phyloP scores from a whole-genome alignment of 345 rosid genomes.

The Salix udensis region DNA sequence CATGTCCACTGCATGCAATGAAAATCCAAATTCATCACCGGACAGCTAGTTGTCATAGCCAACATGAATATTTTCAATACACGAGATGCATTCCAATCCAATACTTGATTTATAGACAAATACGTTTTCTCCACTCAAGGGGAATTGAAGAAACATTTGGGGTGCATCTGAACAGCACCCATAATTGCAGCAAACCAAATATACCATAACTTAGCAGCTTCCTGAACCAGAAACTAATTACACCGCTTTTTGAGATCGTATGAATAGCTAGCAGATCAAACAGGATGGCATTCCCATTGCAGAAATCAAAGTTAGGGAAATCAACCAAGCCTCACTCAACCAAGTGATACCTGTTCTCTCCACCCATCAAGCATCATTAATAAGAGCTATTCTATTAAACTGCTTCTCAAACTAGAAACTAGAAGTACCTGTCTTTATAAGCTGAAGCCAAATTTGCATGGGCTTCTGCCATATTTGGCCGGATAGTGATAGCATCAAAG shows the following conservation, averaged over 20 bases:
- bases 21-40: not conserved
- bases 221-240: not conserved
- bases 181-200: not conserved
- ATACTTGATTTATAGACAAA: not conserved
- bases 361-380: not conserved
- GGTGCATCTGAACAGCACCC: not conserved
- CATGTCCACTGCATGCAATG: slow-evolving; percentile 61
- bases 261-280: not conserved
- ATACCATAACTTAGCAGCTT: not conserved
- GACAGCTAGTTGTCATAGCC: not conserved
- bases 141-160: not conserved
- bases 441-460: slow-evolving; percentile 99
- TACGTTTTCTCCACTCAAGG: not conserved
- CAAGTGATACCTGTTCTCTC: not conserved
- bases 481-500: slow-evolving; percentile 63
- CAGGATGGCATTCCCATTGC: not conserved
- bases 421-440: slow-evolving; percentile 87
- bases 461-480: slow-evolving; percentile 98
- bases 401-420: not conserved
- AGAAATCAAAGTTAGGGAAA: not conserved
- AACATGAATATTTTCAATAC: not conserved
- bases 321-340: not conserved
- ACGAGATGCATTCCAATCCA: not conserved
- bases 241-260: not conserved
- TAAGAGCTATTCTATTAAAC: not conserved